These are phyloP conservation scores for Scenedesmus sp. DNA, from an alignment of 163 green algal genomes.

Conservation along the genomic window DNA sequence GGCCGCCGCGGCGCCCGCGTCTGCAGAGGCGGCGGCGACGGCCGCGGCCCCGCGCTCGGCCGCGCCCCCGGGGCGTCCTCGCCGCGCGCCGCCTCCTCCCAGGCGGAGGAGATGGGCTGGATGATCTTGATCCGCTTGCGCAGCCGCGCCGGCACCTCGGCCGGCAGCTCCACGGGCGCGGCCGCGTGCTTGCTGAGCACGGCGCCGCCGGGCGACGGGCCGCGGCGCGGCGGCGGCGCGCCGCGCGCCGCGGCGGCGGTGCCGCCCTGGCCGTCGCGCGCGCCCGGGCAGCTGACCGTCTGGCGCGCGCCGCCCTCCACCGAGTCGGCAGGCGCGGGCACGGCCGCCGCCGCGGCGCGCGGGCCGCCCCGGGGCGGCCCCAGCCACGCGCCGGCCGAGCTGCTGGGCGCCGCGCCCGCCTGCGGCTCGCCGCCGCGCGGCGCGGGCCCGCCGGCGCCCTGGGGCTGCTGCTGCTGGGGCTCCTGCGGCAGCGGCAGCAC, in stretches of 20 bases:
- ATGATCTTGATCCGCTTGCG: constrained; percentile 57
- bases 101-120: constrained; percentile 50
- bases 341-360: background rate
- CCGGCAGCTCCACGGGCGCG: constrained; percentile 22
- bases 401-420: background rate
- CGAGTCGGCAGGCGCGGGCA: background rate
- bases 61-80: too few relatives aligned
- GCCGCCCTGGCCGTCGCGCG: background rate
- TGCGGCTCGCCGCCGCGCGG: background rate
- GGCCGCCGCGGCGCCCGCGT: background rate
- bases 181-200: background rate
- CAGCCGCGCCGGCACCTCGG: constrained; percentile 35
- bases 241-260: background rate
- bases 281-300: background rate
- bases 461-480: constrained; percentile 2
- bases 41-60: background rate
- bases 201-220: background rate
- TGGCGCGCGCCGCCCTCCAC: background rate
- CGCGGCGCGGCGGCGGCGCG: background rate
- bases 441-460: background rate
- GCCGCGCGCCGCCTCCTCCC: constrained; percentile 44
- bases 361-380: background rate
- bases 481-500: background rate
- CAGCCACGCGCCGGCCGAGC: background rate
- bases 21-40: background rate